Percentiles rank a stretch among this genome's conserved stretches.
phyloP scores from a whole-genome alignment of 208 protist species.

The Leishmania amazonensis region DNA sequence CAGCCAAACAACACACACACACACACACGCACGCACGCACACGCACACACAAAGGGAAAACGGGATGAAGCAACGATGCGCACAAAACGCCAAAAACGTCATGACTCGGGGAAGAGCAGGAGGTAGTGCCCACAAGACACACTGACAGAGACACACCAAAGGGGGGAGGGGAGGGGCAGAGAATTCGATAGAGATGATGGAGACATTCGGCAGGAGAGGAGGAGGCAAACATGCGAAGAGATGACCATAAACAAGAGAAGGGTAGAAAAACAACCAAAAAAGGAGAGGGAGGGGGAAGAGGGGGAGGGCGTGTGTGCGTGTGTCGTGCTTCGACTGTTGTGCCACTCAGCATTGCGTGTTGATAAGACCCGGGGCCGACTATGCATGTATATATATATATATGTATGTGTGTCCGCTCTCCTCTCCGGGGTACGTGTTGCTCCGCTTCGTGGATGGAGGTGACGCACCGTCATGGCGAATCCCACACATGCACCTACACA shows the following conservation, averaged over 20 bases:
- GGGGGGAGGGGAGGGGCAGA: too few relatives aligned
- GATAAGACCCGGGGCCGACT: too few relatives aligned
- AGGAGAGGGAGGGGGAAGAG: background rate
- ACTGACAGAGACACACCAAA: too few relatives aligned
- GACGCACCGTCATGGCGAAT: background rate
- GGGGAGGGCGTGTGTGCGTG: background rate
- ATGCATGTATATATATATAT: background rate
- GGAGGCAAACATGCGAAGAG: background rate
- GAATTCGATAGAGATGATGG: too few relatives aligned
- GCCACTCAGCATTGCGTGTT: too few relatives aligned
- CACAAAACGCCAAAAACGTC: too few relatives aligned
- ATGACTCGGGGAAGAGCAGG: too few relatives aligned
- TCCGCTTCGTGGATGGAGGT: background rate
- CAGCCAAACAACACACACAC: too few relatives aligned
- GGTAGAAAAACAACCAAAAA: background rate
- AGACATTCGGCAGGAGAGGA: background rate
- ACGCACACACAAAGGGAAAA: too few relatives aligned
- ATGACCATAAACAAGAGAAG: background rate
- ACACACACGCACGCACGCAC: too few relatives aligned
- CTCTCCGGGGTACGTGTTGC: background rate
- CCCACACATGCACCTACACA: background rate
- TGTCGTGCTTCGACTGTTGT: background rate
- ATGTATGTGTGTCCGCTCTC: background rate
- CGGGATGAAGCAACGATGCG: too few relatives aligned
- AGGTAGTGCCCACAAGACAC: too few relatives aligned